These are phyloP conservation scores for Cardamine occulta DNA, from an alignment of 345 rosid species.

Conservation along the genomic window DNA sequence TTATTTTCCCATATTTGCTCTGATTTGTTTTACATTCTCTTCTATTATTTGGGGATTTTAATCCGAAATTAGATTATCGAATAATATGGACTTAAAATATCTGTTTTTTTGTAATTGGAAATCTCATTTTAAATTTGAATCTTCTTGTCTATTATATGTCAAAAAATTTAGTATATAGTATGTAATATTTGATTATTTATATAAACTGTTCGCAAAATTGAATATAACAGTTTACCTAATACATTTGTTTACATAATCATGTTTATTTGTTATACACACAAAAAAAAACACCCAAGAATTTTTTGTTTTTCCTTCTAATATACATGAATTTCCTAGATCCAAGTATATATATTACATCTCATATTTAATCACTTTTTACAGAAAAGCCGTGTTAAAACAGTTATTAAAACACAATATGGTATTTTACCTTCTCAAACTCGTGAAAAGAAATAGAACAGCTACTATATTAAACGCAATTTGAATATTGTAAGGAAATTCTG, in stretches of 20 bases:
- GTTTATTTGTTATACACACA: background rate
- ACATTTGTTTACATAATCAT: background rate
- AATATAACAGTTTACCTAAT: background rate
- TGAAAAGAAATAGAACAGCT: background rate
- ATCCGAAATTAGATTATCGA: background rate
- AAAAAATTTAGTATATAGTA: background rate
- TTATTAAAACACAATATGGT: background rate
- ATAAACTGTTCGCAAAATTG: background rate
- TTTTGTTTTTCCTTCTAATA: too few species aligned
- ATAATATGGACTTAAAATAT: background rate
- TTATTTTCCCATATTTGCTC: constrained; percentile 1
- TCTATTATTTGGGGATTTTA: background rate
- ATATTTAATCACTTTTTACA: background rate
- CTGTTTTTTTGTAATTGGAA: background rate
- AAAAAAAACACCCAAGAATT: background rate
- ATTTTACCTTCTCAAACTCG: background rate
- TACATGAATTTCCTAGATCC: background rate
- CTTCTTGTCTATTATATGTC: background rate
- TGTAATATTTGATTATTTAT: background rate
- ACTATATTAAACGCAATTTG: background rate
- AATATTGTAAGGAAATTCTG: background rate
- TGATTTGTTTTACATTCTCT: constrained; percentile 1
- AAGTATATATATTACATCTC: background rate
- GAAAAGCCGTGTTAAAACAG: background rate
- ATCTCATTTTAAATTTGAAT: background rate